Base-by-base conservation (phyloP, 2,329 filamentous ascomycete species). In the Amesomyces nigricolor region DNA sequence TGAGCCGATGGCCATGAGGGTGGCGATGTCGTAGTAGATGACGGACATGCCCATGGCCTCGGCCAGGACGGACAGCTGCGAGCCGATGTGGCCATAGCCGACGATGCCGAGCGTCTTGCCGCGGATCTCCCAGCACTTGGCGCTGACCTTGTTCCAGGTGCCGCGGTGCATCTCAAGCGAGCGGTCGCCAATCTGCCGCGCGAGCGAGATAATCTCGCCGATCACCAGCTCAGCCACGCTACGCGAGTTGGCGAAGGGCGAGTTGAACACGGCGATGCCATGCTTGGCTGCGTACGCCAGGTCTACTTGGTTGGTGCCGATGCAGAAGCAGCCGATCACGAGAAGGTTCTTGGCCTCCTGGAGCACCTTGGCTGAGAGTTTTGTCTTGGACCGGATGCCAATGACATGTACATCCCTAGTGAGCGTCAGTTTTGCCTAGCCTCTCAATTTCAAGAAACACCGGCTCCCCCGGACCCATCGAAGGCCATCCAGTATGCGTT, bases 41-140 rank as follows among this genome's bases (percentile, higher is more conserved):
- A 99, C 94, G 14, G 81, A 85, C 92, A 99, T 96, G 48, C 94
- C 94, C 91, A 99, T 96, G 22, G 92, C 85, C 73, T 99, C 94
- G 29, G 94, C 91, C 61, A 99, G 78, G 42, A 99, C 94, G 0
- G 91, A 97, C 61, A 99, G 77, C 73, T 99, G 94, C 50, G 90
- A 91, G 60, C 94, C 94, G 69, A 99, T 97, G 70, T 99, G 94
- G 59, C 94, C 94, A 68, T 99, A 99, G 30, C 94, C 94, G 62
- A 99, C 85, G 66, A 99, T 97, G 48, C 88, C 94, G 51, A 99
- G 80, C 43, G 92, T 97, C 80, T 99, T 99, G 70, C 94, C 94
- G 66, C 94, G 86, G 66, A 97, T 91, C 72, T 99, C 94, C 94
- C 94, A 97, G 80, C 94, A 99, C 68, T 88, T 91, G 66, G 82